Evolutionary conservation across 139 green algal species (phyloP).

Genomic region (Zygnema cylindricum): DNA sequence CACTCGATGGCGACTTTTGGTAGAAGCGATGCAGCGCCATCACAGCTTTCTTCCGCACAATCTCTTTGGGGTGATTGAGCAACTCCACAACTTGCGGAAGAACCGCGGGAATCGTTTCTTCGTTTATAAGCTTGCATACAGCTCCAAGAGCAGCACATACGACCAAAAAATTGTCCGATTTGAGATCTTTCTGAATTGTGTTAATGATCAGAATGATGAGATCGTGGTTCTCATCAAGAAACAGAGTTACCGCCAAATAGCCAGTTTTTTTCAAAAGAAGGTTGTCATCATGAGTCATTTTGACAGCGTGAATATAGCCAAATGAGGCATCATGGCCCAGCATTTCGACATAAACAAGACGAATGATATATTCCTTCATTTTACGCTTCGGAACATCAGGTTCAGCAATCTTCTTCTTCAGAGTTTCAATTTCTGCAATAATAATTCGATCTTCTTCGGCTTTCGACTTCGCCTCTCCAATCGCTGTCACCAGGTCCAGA

Average conservation of each 20-base stretch:
- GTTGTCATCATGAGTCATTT: constrained; percentile 69
- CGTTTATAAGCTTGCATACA: constrained; percentile 76
- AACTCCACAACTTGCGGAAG: constrained; percentile 74
- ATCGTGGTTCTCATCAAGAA: constrained; percentile 89
- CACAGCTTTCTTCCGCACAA: constrained; percentile 94
- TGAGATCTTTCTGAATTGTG: constrained; percentile 91
- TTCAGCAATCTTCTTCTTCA: constrained; percentile 72
- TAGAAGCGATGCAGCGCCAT: constrained; percentile 87
- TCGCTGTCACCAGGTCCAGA: constrained; percentile 70
- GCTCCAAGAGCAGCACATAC: constrained; percentile 76
- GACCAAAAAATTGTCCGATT: constrained; percentile 89
- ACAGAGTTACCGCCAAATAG: constrained; percentile 89
- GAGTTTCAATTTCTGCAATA: constrained; percentile 78
- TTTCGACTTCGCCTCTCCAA: constrained; percentile 82
- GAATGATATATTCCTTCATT: constrained; percentile 87
- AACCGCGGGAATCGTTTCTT: constrained; percentile 88
- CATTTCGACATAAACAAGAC: constrained; percentile 98
- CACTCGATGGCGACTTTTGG: constrained; percentile 71
- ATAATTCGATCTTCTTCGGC: constrained; percentile 86
- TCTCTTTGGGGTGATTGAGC: constrained; percentile 78
- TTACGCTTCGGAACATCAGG: constrained; percentile 68
- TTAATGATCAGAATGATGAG: constrained; percentile 95
- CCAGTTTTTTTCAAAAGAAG: constrained; percentile 66
- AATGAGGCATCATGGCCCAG: constrained; percentile 94
- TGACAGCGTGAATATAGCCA: constrained; percentile 86